phyloP scores from a whole-genome alignment of 208 protist species.

The Tritrichomonas foetus region DNA sequence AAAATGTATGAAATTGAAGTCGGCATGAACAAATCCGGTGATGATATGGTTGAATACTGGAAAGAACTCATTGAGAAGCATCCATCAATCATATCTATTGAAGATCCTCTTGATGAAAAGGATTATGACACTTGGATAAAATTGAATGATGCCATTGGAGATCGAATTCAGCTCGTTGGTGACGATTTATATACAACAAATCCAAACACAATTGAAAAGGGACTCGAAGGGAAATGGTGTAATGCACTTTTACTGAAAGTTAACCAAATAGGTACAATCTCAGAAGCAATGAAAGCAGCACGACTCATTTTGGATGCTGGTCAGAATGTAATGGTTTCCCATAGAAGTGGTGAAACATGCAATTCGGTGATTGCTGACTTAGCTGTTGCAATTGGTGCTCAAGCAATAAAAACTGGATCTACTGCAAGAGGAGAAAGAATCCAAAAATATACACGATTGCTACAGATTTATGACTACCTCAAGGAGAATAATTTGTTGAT shows the following conservation, averaged over 20 bases:
- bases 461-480: slow-evolving; percentile 93
- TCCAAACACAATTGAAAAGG: slow-evolving; percentile 82
- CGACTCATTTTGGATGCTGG: slow-evolving; percentile 65
- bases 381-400: slow-evolving; percentile 83
- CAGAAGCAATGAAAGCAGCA: slow-evolving; percentile 86
- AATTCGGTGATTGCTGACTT: slow-evolving; percentile 98
- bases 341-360: slow-evolving; percentile 89
- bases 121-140: slow-evolving; percentile 59
- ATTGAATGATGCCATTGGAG: slow-evolving; percentile 30
- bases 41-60: slow-evolving; percentile 49
- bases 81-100: slow-evolving; percentile 80
- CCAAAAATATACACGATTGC: slow-evolving; percentile 97
- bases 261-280: slow-evolving; percentile 97
- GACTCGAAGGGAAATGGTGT: slow-evolving; percentile 74
- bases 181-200: slow-evolving; percentile 97
- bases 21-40: slow-evolving; percentile 27
- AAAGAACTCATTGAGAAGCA: slow-evolving; percentile 41
- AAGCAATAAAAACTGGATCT: slow-evolving; percentile 97
- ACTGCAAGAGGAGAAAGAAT: slow-evolving; percentile 70
- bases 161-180: slow-evolving; percentile 81
- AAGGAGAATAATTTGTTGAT: slow-evolving; percentile 54
- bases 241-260: slow-evolving; percentile 94
- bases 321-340: slow-evolving; percentile 80
- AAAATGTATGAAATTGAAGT: slow-evolving; percentile 83
- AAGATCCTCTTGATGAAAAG: slow-evolving; percentile 98